Conservation (phyloP, 768 basidiomycete species). For the Lactarius evosmus region DNA sequence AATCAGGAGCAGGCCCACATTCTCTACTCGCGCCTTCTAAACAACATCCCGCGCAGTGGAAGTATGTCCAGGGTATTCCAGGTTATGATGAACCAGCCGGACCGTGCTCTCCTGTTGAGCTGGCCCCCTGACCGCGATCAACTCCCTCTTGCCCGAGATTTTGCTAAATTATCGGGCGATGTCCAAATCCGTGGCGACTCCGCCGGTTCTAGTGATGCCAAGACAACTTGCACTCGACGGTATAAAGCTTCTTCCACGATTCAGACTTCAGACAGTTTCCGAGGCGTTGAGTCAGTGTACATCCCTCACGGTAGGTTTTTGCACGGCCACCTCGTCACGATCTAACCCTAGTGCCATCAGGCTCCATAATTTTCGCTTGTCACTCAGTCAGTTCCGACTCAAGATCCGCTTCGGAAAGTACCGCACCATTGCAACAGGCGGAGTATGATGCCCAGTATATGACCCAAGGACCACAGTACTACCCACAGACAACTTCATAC, state of each 20-base stretch:
- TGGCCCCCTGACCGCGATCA: slow-evolving; percentile 68
- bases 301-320: slow-evolving; percentile 76
- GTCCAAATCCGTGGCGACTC: slow-evolving; percentile 56
- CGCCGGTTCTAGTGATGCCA: slow-evolving; percentile 60
- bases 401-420: slow-evolving; percentile 28
- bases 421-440: slow-evolving; percentile 24
- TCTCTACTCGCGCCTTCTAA: slow-evolving; percentile 56
- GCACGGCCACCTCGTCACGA: slow-evolving; percentile 25
- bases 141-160: slow-evolving; percentile 39
- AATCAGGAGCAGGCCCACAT: slow-evolving; percentile 52
- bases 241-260: slow-evolving; percentile 72
- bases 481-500: slow-evolving; percentile 32
- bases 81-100: slow-evolving; percentile 61
- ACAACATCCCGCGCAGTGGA: slow-evolving; percentile 49
- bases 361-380: slow-evolving; percentile 70
- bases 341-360: slow-evolving; percentile 36
- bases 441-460: slow-evolving; percentile 32
- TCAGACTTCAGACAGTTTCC: slow-evolving; percentile 46
- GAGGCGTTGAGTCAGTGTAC: slow-evolving; percentile 81
- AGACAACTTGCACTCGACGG: slow-evolving; percentile 82
- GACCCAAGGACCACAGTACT: slow-evolving; percentile 32
- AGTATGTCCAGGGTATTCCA: slow-evolving; percentile 70
- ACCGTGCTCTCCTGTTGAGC: slow-evolving; percentile 58
- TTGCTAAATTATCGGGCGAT: slow-evolving; percentile 60
- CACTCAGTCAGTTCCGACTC: slow-evolving; percentile 54